A percentile compares a stretch with the other conserved stretches of the same genome.
These are phyloP conservation scores for Leccinum uliginosum DNA, from an alignment of 768 basidiomycete species.

Conservation along the genomic window DNA sequence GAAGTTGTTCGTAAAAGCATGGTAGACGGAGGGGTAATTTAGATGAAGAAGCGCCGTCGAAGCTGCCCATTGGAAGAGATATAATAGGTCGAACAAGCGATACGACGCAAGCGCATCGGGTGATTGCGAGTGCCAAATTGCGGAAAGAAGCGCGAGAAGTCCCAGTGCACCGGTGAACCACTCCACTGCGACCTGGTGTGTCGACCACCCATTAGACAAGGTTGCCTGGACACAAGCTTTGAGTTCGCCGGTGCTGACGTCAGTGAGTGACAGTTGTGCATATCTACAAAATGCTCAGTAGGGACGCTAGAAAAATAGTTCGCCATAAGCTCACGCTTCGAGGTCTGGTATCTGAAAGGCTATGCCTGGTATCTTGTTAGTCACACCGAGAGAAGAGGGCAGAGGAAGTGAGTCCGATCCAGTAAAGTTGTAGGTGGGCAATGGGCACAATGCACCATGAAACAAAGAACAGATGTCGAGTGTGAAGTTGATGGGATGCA, in stretches of 20 bases:
- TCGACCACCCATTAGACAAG: slow-evolving; percentile 86
- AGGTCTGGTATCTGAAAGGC: slow-evolving; percentile 88
- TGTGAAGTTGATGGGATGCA: slow-evolving; percentile 77
- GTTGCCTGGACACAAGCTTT: slow-evolving; percentile 92
- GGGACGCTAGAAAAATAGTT: not conserved
- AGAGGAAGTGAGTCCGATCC: slow-evolving; percentile 69
- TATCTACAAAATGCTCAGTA: slow-evolving; percentile 33
- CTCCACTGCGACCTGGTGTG: slow-evolving; percentile 66
- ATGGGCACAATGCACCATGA: slow-evolving; percentile 76
- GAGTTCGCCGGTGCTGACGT: slow-evolving; percentile 63
- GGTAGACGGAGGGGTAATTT: slow-evolving; percentile 84
- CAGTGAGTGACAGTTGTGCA: slow-evolving; percentile 70
- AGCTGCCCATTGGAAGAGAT: slow-evolving; percentile 82
- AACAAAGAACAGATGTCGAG: slow-evolving; percentile 81
- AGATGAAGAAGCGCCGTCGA: slow-evolving; percentile 74
- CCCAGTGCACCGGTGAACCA: slow-evolving; percentile 72
- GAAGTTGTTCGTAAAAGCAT: slow-evolving; percentile 80
- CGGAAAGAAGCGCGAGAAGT: slow-evolving; percentile 53
- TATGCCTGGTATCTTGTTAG: slow-evolving; percentile 63
- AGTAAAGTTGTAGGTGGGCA: slow-evolving; percentile 82
- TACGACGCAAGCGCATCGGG: slow-evolving; percentile 60
- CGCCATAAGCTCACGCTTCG: slow-evolving; percentile 48
- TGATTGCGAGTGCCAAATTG: slow-evolving; percentile 53
- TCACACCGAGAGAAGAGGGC: slow-evolving; percentile 54
- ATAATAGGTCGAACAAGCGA: slow-evolving; percentile 77